phyloP scores from a whole-genome alignment of 441 rosid genomes.

The California macrophylla region DNA sequence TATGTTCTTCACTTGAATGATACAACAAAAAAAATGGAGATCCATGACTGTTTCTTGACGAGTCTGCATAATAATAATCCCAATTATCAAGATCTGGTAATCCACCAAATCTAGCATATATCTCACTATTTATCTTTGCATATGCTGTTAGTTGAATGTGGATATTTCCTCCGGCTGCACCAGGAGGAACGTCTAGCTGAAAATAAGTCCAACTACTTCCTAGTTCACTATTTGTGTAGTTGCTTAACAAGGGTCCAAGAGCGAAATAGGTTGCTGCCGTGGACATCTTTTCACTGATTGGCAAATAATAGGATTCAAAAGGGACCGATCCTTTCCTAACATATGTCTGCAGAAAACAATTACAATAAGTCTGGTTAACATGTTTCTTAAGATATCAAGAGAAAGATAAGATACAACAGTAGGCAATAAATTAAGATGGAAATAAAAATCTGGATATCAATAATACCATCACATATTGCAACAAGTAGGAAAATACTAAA shows the following conservation, averaged over 20 bases:
- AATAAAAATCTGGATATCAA: background rate
- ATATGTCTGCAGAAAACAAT: constrained; percentile 60
- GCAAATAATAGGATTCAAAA: constrained; percentile 74
- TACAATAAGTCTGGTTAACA: constrained; percentile 15
- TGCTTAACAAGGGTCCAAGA: constrained; percentile 64
- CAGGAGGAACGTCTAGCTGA: constrained; percentile 58
- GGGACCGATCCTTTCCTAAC: constrained; percentile 54
- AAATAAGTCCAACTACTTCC: constrained; percentile 69
- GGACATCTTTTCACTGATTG: constrained; percentile 40
- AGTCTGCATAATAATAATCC: constrained; percentile 75
- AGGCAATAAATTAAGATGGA: constrained; percentile 1
- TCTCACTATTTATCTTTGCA: constrained; percentile 44
- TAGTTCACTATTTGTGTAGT: constrained; percentile 37
- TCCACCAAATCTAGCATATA: constrained; percentile 72
- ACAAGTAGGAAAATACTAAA: background rate
- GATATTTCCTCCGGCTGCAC: constrained; percentile 89
- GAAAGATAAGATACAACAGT: constrained; percentile 14
- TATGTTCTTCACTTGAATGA: constrained; percentile 52
- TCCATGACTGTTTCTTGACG: constrained; percentile 44
- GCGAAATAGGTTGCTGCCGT: constrained; percentile 55
- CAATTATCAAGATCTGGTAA: constrained; percentile 54
- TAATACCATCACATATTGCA: background rate
- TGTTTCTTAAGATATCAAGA: constrained; percentile 25
- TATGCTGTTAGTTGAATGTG: constrained; percentile 59
- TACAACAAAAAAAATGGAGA: constrained; percentile 48